Conservation (phyloP, 306 rosid species). For the Quercus bicolor region DNA sequence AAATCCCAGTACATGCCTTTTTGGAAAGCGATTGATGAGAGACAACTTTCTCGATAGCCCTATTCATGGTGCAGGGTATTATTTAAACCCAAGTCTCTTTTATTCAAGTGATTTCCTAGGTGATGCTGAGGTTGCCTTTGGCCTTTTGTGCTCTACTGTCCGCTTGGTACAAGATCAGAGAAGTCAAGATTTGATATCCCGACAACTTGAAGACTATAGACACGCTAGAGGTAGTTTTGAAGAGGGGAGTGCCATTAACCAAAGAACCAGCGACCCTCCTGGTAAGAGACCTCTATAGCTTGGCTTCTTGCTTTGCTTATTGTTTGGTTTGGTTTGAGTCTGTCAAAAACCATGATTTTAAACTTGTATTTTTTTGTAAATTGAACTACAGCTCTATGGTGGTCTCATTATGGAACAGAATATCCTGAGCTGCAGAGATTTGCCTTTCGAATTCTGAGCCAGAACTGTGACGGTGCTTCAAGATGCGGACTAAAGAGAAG, state of each 20-base stretch:
- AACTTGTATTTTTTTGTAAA: not conserved
- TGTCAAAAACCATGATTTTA: not conserved
- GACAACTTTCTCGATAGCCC: conserved; percentile 25
- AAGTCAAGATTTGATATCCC: conserved; percentile 9
- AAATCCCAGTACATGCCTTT: conserved; percentile 19
- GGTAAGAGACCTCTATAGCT: conserved; percentile 1
- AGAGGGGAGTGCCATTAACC: conserved; percentile 1
- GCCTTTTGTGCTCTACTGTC: conserved; percentile 16
- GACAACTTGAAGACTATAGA: conserved; percentile 18
- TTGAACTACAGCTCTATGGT: conserved; percentile 20
- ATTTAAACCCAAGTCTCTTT: conserved; percentile 24
- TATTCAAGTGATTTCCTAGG: conserved; percentile 14
- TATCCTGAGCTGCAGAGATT: conserved; percentile 29
- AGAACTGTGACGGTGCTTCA: conserved; percentile 21
- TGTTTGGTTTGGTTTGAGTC: not conserved
- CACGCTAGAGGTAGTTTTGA: conserved; percentile 12
- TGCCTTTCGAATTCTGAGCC: conserved; percentile 26
- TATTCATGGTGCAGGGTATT: conserved; percentile 23
- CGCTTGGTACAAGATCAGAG: conserved; percentile 3
- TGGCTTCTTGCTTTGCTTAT: not conserved
- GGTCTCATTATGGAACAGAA: conserved; percentile 14
- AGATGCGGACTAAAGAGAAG: conserved; percentile 18
- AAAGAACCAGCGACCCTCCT: not conserved
- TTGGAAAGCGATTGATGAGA: conserved; percentile 25
- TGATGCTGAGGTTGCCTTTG: conserved; percentile 24